Evolutionary conservation across 192 early-diverging fungal genomes (phyloP), one percentile per base, ranked within the genome.

Genomic region (Backusella circina): DNA sequence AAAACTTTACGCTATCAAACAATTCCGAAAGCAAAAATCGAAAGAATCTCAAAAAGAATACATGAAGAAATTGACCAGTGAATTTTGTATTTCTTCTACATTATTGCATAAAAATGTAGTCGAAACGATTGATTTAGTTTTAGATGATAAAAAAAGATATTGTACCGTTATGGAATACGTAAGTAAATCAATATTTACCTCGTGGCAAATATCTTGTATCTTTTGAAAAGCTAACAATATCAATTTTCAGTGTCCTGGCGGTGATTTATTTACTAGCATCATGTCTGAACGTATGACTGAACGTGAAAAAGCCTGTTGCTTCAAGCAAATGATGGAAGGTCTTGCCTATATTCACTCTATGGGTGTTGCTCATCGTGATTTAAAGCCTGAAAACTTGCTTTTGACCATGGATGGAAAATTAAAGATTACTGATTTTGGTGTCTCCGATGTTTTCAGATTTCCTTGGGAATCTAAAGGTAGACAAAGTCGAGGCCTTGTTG

Each of bases 391-490:
- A 83, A 99, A 99, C 85, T 69, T 98, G 57, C 85, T 99, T 36
- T 83, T 99, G 69, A 94, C 96, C 75, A 85, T 81, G 2, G 81
- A 89, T 41, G 91, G 92, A 76, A 90, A 88, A 37, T 75, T 99
- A 73, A 99, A 99, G 84, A 96, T 99, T 82, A 97, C 97, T 13
- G 98, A 99, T 86, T 99, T 99, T 90, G 98, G 98, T 54, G 96
- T 98, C 18, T 93, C 93, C 6, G 95, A 96, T 76, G 98, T 99
- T 12, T 99, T 98, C 87, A 87, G 92, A 70, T 90, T 91, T 23
- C 90, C 92, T 33, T 96, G 95, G 93, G 92, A 96, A 79, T 87
- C 84, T 28, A 75, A 82, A 44, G 70, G 90, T 66, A 93, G 93
- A 75, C 90, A 94, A 69, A 94, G 94, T 70, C 89, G 89, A 66